These are phyloP conservation scores for Auricularia auricula-judae DNA, from an alignment of 768 basidiomycete genomes.

Conservation along the genomic window DNA sequence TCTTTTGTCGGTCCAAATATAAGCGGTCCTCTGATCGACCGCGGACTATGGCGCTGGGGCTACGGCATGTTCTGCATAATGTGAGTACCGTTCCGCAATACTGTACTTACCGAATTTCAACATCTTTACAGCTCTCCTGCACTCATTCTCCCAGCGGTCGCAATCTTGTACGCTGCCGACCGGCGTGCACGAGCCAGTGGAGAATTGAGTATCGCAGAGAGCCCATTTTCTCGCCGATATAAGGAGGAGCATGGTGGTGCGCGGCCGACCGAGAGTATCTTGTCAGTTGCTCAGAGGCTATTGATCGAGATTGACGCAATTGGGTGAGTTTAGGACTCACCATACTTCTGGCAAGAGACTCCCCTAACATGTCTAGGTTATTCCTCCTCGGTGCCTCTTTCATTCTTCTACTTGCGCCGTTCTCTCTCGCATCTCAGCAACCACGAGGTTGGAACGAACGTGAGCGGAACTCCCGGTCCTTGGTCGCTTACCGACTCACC, in stretches of 20 bases:
- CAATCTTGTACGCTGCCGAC: slow-evolving; percentile 1
- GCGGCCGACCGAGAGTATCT: background rate
- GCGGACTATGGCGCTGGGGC: background rate
- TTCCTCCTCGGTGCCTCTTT: slow-evolving; percentile 19
- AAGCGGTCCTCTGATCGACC: background rate
- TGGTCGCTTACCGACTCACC: background rate
- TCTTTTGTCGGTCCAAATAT: background rate
- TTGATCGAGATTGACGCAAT: slow-evolving; percentile 19
- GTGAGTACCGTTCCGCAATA: background rate
- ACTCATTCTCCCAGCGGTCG: slow-evolving; percentile 15
- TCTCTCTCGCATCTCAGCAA: slow-evolving; percentile 17
- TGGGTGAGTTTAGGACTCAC: slow-evolving; percentile 1
- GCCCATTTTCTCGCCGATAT: background rate
- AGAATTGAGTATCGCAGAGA: background rate
- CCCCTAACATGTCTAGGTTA: slow-evolving; percentile 7
- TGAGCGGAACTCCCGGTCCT: slow-evolving; percentile 12
- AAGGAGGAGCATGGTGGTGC: background rate
- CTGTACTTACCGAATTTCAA: background rate
- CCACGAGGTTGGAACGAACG: slow-evolving; percentile 17
- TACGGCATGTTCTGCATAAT: slow-evolving; percentile 1
- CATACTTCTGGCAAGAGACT: background rate
- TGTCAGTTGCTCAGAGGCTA: slow-evolving; percentile 2
- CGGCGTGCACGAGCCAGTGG: background rate
- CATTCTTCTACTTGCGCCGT: slow-evolving; percentile 21
- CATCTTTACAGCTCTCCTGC: slow-evolving; percentile 10